These are phyloP conservation scores for Cucurbita moschata DNA, from an alignment of 306 rosid species.

Conservation along the genomic window DNA sequence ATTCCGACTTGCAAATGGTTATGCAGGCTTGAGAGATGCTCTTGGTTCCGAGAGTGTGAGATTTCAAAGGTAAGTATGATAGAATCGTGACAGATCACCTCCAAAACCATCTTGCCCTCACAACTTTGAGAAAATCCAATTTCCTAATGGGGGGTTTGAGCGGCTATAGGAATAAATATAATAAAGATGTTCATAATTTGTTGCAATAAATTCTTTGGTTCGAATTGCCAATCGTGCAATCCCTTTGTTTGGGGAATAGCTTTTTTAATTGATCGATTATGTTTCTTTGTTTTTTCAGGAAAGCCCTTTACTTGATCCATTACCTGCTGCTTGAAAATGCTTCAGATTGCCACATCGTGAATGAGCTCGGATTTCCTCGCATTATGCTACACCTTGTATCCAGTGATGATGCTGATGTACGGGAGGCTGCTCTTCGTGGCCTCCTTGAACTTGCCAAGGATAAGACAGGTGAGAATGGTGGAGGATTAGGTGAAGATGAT, in stretches of 20 bases:
- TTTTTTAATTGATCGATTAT: neutral
- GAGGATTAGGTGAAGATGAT: constrained; percentile 27
- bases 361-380: constrained; percentile 64
- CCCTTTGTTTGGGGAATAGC: neutral
- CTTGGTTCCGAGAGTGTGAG: constrained; percentile 58
- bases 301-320: constrained; percentile 78
- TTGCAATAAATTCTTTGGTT: neutral
- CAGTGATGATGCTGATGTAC: constrained; percentile 57
- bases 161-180: neutral
- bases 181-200: neutral
- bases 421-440: constrained; percentile 73
- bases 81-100: neutral
- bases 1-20: constrained; percentile 86
- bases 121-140: neutral
- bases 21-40: constrained; percentile 68
- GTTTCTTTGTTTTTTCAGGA: constrained; percentile 35
- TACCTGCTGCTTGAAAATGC: constrained; percentile 54
- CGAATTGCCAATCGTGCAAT: neutral
- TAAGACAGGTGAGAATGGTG: constrained; percentile 11
- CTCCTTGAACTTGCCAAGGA: constrained; percentile 50
- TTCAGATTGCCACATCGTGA: constrained; percentile 45
- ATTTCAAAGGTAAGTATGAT: constrained; percentile 65
- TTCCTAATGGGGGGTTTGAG: neutral
- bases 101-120: neutral
- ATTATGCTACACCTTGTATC: constrained; percentile 57